Percentiles rank a stretch among this genome's conserved stretches.
These are phyloP conservation scores for Hypoxylon lenormandii DNA, from an alignment of 495 filamentous ascomycete genomes.

Conservation along the genomic window DNA sequence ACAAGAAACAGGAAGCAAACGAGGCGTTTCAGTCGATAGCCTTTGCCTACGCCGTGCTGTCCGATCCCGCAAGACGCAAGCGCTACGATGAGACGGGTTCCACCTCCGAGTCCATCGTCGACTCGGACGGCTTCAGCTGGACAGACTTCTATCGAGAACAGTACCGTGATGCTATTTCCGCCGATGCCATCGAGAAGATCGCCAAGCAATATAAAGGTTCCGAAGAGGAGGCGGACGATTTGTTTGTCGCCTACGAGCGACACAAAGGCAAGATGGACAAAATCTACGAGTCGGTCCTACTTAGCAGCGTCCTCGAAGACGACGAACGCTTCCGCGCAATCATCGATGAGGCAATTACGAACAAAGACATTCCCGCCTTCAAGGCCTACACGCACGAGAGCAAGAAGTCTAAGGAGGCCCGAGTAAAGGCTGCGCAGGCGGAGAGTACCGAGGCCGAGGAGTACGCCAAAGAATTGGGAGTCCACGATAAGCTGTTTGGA, in stretches of 20 bases:
- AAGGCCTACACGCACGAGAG: conserved; percentile 77
- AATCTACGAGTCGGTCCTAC: conserved; percentile 85
- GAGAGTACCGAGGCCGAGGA: conserved; percentile 80
- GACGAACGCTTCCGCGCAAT: conserved; percentile 84
- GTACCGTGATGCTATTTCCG: conserved; percentile 76
- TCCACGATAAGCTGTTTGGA: conserved; percentile 68
- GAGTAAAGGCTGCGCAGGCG: conserved; percentile 71
- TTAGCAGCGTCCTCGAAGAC: conserved; percentile 84
- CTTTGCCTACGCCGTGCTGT: conserved; percentile 92
- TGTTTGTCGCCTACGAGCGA: conserved; percentile 79
- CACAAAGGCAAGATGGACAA: conserved; percentile 76
- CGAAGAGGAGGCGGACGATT: conserved; percentile 80
- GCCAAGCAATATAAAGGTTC: conserved; percentile 83
- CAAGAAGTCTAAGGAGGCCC: conserved; percentile 70
- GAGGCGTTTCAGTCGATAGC: conserved; percentile 87
- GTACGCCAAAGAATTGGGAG: conserved; percentile 75
- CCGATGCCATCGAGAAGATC: conserved; percentile 76
- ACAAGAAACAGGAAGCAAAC: conserved; percentile 75
- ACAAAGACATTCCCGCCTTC: conserved; percentile 72
- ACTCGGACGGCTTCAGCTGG: conserved; percentile 87
- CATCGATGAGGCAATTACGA: conserved; percentile 82
- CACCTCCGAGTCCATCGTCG: conserved; percentile 79
- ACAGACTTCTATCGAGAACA: conserved; percentile 85
- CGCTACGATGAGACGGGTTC: conserved; percentile 90
- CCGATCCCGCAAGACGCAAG: conserved; percentile 77